Conservation (phyloP, 768 basidiomycete genomes). For the Lactarius tabidus region DNA sequence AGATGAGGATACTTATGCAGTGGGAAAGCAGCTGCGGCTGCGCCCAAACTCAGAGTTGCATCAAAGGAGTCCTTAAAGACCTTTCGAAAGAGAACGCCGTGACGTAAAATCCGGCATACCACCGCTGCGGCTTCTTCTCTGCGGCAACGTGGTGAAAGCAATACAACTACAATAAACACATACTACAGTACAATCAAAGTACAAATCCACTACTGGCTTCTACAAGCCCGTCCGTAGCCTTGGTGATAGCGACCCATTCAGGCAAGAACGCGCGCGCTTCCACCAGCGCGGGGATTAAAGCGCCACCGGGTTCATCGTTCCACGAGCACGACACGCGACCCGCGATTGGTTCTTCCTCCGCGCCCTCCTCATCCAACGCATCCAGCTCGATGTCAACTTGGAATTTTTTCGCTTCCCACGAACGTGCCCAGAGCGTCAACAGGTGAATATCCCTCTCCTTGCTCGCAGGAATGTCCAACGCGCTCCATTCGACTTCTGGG, state of each 20-base stretch:
- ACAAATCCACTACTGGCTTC: not conserved
- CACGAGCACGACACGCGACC: slow-evolving; percentile 22
- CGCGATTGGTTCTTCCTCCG: not conserved
- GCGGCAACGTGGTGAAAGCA: too few species aligned
- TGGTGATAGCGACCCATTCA: slow-evolving; percentile 22
- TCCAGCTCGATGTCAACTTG: slow-evolving; percentile 19
- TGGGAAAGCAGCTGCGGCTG: not conserved
- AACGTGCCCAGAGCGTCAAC: slow-evolving; percentile 18
- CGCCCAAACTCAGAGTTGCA: not conserved
- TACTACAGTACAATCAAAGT: not conserved
- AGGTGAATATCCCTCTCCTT: not conserved
- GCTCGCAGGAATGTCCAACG: slow-evolving; percentile 20
- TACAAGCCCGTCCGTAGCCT: slow-evolving; percentile 9
- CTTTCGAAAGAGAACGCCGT: not conserved
- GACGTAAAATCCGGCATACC: not conserved
- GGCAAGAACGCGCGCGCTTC: slow-evolving; percentile 23
- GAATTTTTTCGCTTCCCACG: slow-evolving; percentile 16
- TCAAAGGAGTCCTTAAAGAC: not conserved
- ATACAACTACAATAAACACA: not conserved
- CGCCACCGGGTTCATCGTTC: slow-evolving; percentile 18
- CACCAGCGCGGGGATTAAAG: slow-evolving; percentile 15
- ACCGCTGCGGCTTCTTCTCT: not conserved
- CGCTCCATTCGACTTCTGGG: slow-evolving; percentile 6
- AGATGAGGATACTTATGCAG: not conserved
- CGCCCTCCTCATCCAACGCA: not conserved